A percentile compares a stretch with the other conserved stretches of the same genome.
phyloP scores from a whole-genome alignment of 176 grass and related monocot species.

The Eleusine indica region DNA sequence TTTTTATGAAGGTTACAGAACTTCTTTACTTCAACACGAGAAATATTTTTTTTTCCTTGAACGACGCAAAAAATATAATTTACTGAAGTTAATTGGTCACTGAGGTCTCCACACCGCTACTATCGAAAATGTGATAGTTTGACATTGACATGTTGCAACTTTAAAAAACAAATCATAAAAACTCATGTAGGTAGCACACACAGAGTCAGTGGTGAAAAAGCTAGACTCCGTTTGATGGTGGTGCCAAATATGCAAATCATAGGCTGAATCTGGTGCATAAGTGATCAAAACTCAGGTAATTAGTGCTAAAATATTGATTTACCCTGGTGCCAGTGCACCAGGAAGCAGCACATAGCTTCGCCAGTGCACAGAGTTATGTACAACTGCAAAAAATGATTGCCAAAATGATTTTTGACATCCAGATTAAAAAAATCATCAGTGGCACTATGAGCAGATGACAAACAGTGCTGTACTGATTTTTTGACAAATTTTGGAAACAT shows the following conservation, averaged over 20 bases:
- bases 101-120: no score
- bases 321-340: no score
- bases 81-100: not conserved
- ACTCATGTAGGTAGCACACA: not conserved
- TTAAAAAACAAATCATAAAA: not conserved
- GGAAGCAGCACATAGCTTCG: no score
- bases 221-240: no score
- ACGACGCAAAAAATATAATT: not conserved
- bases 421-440: not conserved
- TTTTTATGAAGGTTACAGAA: conserved; percentile 26
- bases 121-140: no score
- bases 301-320: no score
- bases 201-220: not conserved
- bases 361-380: not conserved
- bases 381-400: not conserved
- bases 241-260: no score
- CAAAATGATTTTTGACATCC: not conserved
- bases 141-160: no score
- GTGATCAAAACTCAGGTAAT: no score
- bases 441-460: not conserved
- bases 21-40: conserved; percentile 24
- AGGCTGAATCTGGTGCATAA: no score
- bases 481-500: not conserved
- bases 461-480: not conserved
- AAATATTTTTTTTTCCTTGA: no score